phyloP scores from a whole-genome alignment of 257 asterid species.

The Lycium ferocissimum region DNA sequence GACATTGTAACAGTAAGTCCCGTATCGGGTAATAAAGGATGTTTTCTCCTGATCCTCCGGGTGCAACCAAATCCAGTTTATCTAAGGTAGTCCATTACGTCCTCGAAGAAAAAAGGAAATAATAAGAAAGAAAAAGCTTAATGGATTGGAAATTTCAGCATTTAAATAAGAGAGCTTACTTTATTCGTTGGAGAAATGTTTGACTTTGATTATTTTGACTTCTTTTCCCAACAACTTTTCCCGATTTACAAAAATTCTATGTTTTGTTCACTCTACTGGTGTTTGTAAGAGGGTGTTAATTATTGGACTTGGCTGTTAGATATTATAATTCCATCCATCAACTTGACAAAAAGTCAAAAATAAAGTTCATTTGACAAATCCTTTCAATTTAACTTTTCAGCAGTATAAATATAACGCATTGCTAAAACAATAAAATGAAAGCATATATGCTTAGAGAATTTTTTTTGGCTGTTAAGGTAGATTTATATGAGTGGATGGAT shows the following conservation, averaged over 20 bases:
- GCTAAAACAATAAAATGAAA: no score
- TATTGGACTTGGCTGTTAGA: neutral
- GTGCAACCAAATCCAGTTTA: no score
- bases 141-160: neutral
- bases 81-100: neutral
- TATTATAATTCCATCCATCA: neutral
- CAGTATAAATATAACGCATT: no score
- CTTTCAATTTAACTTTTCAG: neutral
- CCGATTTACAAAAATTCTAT: neutral
- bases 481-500: no score
- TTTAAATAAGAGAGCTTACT: neutral
- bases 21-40: no score
- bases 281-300: neutral
- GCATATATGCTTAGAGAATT: no score
- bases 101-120: neutral
- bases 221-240: neutral
- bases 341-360: neutral
- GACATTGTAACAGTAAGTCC: no score
- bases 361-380: slow-evolving; percentile 1
- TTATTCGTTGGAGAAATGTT: neutral
- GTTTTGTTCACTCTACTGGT: neutral
- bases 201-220: slow-evolving; percentile 13
- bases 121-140: neutral
- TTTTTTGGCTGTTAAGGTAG: no score
- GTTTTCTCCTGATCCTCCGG: no score